Evolutionary conservation across 192 early-diverging fungal species (phyloP), one percentile per base, ranked within the genome.

Genomic region (Podila clonocystis): DNA sequence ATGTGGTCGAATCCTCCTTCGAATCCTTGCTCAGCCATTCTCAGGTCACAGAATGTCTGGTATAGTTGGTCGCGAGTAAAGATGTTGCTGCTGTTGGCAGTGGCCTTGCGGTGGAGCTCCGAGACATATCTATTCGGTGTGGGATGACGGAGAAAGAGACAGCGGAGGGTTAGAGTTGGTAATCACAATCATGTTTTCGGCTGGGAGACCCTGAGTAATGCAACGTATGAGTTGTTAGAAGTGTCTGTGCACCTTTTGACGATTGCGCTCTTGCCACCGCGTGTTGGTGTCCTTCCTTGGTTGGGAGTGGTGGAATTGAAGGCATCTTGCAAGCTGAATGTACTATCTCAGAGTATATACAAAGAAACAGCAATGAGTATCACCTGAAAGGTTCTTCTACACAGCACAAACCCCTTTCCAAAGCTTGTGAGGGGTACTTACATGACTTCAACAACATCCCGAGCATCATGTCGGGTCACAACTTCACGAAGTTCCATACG

Each of bases 371-470:
- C 83, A 24, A 24, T 24, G 17, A 55, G 52, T 0, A 55, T n/a
- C 4, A n/a, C 52, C 26, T 24, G 4, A 24, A 41, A 82, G 90
- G 92, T 68, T 93, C 88, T 66, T 91, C 64, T 49, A 72, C 24
- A 17, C 87, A 88, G 12, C 76, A 74, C 60, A 88, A 91, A 68
- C 92, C 87, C 59, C 90, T 83, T 45, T 17, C 3, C 15, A 45
- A 45, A 45, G 41, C 12, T 45, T 15, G 15, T 4, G 41, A 12
- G 89, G 88, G 58, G 91, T 58, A 80, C 89, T 91, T 90, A 87
- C 94, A 96, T 92, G 58, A 96, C 89, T 45, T 95, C 91, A 31
- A 94, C 75, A 24, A 94, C 91, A 82, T 96, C 93, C 62, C 87
- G 76, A 12, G 92, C 95, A 73, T 96, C 95, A 15, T 83, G 64